phyloP scores from a whole-genome alignment of 2,329 filamentous ascomycete species.

The Clonostachys sp. region DNA sequence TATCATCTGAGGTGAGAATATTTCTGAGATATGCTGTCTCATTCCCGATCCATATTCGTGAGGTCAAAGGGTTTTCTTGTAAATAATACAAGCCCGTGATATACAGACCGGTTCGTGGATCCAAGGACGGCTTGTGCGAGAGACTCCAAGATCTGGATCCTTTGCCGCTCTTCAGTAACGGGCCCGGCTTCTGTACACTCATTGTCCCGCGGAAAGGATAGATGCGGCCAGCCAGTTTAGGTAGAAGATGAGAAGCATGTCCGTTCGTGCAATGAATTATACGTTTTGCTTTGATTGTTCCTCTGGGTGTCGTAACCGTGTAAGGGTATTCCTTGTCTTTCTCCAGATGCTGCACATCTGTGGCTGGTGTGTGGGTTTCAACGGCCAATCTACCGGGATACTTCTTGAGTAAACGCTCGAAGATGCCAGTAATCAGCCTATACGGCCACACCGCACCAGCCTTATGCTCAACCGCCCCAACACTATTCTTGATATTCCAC shows the following conservation, averaged over 20 bases:
- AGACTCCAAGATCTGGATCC: too few relatives aligned
- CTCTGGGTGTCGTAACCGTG: conserved; percentile 35
- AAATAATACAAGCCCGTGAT: too few relatives aligned
- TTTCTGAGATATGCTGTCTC: conserved; percentile 30
- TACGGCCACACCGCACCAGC: conserved; percentile 45
- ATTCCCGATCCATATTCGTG: conserved; percentile 2
- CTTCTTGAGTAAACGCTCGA: conserved; percentile 23
- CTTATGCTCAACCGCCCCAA: conserved; percentile 29
- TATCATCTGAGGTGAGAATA: conserved; percentile 36
- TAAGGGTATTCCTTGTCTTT: conserved; percentile 25
- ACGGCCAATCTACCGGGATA: conserved; percentile 22
- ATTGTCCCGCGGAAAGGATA: conserved; percentile 39
- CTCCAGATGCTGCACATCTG: conserved; percentile 3
- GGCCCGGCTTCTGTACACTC: conserved; percentile 37
- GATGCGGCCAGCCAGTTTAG: conserved; percentile 34
- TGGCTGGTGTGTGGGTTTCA: conserved; percentile 26
- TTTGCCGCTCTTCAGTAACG: neutral
- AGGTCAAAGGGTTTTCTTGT: too few relatives aligned
- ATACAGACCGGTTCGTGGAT: too few relatives aligned
- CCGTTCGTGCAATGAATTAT: conserved; percentile 54
- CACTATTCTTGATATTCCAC: conserved; percentile 13
- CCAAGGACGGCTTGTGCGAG: too few relatives aligned
- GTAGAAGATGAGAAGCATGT: conserved; percentile 43
- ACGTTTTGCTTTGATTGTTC: conserved; percentile 34
- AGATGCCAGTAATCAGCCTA: conserved; percentile 35